phyloP scores from a whole-genome alignment of 2,329 filamentous ascomycete species.

The Shiraia bambusicola region DNA sequence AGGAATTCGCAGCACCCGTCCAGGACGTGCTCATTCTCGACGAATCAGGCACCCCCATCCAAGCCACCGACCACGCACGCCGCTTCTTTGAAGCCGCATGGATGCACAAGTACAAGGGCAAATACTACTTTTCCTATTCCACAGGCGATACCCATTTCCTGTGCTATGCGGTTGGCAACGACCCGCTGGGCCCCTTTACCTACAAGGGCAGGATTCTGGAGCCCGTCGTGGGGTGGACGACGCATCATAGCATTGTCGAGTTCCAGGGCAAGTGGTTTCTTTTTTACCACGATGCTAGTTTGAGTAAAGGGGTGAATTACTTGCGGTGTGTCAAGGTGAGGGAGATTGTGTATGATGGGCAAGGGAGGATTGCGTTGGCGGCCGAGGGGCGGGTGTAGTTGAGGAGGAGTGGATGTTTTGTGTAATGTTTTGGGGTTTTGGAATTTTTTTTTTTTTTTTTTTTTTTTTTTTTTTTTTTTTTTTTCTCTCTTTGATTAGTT shows the following conservation, averaged over 20 bases:
- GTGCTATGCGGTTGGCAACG: constrained; percentile 66
- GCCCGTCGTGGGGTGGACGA: constrained; percentile 79
- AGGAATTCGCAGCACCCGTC: constrained; percentile 57
- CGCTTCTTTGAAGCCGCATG: constrained; percentile 81
- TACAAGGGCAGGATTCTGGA: constrained; percentile 72
- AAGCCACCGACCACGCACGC: constrained; percentile 68
- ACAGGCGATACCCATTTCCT: constrained; percentile 77
- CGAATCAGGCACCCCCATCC: constrained; percentile 59
- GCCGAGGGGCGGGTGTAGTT: constrained; percentile 36
- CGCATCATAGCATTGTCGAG: constrained; percentile 77
- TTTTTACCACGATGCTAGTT: constrained; percentile 73
- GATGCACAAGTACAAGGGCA: constrained; percentile 71
- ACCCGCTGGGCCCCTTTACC: constrained; percentile 70
- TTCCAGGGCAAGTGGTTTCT: constrained; percentile 71
- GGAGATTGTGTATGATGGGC: constrained; percentile 71
- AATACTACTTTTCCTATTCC: constrained; percentile 76
- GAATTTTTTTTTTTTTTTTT: too few species aligned
- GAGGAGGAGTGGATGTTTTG: too few species aligned
- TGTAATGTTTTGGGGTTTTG: too few species aligned
- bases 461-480: too few species aligned
- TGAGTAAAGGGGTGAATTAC: constrained; percentile 70
- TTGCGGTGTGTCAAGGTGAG: constrained; percentile 71
- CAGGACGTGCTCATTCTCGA: constrained; percentile 66
- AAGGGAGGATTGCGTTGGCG: constrained; percentile 59
- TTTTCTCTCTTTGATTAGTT: too few species aligned